phyloP scores from a whole-genome alignment of 805 yeast genomes.

The Candida sphagnicola region DNA sequence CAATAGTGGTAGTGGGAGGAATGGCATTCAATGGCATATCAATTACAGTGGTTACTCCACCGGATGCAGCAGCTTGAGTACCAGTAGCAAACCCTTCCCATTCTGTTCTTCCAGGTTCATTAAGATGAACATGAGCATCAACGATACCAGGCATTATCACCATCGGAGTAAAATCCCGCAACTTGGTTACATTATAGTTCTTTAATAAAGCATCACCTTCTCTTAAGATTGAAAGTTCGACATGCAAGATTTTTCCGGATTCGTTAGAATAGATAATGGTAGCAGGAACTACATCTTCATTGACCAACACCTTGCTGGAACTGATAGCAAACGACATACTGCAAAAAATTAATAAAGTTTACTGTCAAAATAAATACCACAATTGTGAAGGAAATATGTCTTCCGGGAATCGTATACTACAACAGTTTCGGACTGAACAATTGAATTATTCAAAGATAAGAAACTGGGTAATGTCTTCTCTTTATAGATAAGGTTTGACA shows the following conservation, averaged over 20 bases:
- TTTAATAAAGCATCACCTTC: conserved; percentile 37
- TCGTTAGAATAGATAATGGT: conserved; percentile 57
- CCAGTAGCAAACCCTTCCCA: conserved; percentile 99
- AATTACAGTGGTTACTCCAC: conserved; percentile 93
- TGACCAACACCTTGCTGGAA: conserved; percentile 54
- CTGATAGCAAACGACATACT: conserved; percentile 62
- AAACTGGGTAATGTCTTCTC: no score
- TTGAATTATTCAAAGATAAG: no score
- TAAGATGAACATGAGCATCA: conserved; percentile 90
- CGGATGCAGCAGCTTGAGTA: conserved; percentile 89
- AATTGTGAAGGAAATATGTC: no score
- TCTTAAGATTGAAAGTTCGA: conserved; percentile 33
- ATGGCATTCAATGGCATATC: conserved; percentile 97
- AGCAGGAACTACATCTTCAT: conserved; percentile 48
- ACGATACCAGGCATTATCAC: conserved; percentile 85
- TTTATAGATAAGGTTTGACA: no score
- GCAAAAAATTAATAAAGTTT: no score
- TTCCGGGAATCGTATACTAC: no score
- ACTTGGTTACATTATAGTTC: conserved; percentile 41
- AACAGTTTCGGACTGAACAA: no score
- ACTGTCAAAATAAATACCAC: background rate
- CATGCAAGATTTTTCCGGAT: conserved; percentile 51
- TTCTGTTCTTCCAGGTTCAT: conserved; percentile 97
- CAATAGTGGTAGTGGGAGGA: conserved; percentile 89
- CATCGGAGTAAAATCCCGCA: conserved; percentile 56